A percentile compares a stretch with the other conserved stretches of the same genome.
These are phyloP conservation scores for Scopulariopsis brevicaulis DNA, from an alignment of 2,329 filamentous ascomycete species.

Conservation along the genomic window DNA sequence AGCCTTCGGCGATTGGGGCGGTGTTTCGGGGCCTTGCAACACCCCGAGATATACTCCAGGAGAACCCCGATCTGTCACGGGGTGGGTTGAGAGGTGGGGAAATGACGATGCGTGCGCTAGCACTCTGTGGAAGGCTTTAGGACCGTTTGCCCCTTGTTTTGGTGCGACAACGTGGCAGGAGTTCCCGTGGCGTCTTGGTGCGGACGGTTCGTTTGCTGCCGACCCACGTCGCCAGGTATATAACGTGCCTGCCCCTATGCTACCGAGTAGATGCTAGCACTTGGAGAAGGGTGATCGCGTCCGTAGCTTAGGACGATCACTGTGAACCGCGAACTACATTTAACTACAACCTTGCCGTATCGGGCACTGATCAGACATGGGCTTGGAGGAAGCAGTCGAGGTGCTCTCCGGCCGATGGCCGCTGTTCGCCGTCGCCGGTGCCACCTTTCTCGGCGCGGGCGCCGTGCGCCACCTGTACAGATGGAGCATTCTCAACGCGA, in stretches of 20 bases:
- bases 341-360: background rate
- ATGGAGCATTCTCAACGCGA: background rate
- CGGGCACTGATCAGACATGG: background rate
- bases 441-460: background rate
- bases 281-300: background rate
- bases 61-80: background rate
- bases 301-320: background rate
- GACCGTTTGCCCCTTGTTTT: background rate
- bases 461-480: background rate
- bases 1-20: background rate
- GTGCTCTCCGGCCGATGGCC: constrained; percentile 1
- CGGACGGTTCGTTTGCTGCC: background rate
- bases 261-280: background rate
- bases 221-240: background rate
- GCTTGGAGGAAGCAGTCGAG: background rate
- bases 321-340: background rate
- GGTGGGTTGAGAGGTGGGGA: background rate
- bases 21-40: background rate
- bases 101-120: background rate
- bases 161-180: background rate
- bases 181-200: background rate
- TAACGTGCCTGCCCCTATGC: background rate
- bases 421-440: background rate
- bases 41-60: background rate
- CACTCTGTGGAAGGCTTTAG: background rate